Conservation (phyloP, 1,284 basidiomycete species). For the Microbotryum violaceum region DNA sequence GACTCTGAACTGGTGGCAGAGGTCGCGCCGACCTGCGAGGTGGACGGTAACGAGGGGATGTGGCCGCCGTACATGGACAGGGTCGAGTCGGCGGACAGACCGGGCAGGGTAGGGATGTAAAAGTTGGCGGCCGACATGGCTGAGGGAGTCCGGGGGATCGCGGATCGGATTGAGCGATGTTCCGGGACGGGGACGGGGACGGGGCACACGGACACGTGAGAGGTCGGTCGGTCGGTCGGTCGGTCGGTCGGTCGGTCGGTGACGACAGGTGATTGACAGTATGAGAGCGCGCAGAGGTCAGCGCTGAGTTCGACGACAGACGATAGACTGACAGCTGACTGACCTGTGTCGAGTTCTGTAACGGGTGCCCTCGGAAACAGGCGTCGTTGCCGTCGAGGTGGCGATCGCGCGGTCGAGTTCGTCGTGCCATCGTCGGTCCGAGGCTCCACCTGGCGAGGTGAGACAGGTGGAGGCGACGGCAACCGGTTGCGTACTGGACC, state of each 20-base stretch:
- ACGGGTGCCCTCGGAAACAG: no score
- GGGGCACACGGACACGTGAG: not conserved
- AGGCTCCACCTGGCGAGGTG: not conserved
- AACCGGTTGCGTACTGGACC: not conserved
- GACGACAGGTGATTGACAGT: not conserved
- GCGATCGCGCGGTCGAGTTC: no score
- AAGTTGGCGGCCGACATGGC: slow-evolving; percentile 32
- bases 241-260: no score
- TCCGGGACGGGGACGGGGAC: not conserved
- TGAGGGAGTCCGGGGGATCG: not conserved
- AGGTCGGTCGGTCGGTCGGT: no score
- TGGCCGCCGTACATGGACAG: slow-evolving; percentile 38
- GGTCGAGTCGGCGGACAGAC: slow-evolving; percentile 30
- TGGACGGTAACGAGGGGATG: slow-evolving; percentile 32
- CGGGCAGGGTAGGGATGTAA: slow-evolving; percentile 34
- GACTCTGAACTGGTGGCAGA: slow-evolving; percentile 17
- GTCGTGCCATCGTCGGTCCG: no score
- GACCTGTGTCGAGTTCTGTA: not conserved
- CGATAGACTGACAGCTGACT: no score
- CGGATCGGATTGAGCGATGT: not conserved
- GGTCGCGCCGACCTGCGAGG: slow-evolving; percentile 19
- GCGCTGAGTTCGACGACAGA: not conserved
- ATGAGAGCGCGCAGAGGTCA: no score
- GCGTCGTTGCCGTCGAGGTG: no score
- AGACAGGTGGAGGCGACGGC: not conserved